Evolutionary conservation across 768 basidiomycete genomes (phyloP), one percentile per base, ranked within the genome.

Genomic region (Russula vinacea): DNA sequence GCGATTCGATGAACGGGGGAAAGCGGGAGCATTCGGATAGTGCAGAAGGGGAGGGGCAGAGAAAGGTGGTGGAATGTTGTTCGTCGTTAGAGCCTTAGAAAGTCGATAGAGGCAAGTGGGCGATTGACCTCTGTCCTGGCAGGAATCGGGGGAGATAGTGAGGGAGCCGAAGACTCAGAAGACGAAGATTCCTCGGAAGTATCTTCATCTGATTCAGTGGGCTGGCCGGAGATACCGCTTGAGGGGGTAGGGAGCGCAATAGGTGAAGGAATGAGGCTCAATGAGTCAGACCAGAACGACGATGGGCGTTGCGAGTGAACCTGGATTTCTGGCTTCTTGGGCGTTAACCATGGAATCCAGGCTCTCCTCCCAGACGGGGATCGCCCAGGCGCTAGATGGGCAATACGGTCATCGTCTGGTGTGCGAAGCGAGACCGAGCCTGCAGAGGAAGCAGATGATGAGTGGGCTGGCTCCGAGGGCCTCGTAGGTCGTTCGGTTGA

Each of bases 271-370:
- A 45, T 44, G 16, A 42, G 13, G 14, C 57, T 47, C 42, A 47
- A 16, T 7, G 68, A 42, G 40, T 59, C 58, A 17, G 40, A 62
- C 62, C 58, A 56, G 45, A 24, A 60, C 2, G 53, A 60, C 5
- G 53, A 40, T 2, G 56, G 62, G 3, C 45, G 56, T 32, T 32
- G 51, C 19, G 62, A 19, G 24, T 37, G 62, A 22, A 10, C 13
- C 7, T 47, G 66, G 26, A 24, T 45, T 24, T 58, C 61, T 16
- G 51, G 32, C 39, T 67, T 67, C 60, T 67, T 80, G 65, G 75
- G 73, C 52, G 77, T 78, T 60, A 87, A 72, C 85, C 85, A 88
- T 2, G 80, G 73, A 60, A 79, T 78, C 85, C 84, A 88, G 33
- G 78, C 77, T 69, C 78, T 81, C 68, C 51, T 55, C 9, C 24